Base-by-base conservation (phyloP, 1,284 basidiomycete species). In the Puccinia horiana region DNA sequence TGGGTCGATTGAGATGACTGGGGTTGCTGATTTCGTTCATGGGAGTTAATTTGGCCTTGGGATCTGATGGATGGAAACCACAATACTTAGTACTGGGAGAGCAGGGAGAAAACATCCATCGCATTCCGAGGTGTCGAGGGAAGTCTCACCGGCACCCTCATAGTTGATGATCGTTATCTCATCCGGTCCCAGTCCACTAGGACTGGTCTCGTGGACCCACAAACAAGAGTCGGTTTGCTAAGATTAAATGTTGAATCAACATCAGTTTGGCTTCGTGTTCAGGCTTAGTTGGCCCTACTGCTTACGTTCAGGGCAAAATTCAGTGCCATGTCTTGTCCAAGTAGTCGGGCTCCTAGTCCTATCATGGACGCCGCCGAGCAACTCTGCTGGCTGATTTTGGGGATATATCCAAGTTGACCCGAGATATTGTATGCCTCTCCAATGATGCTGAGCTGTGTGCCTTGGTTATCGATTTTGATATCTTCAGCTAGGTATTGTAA, bases 291-390 rank as follows among this genome's bases (percentile, higher is more conserved):
- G 26, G 5, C 35, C 54, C 20, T 14, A 42, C 14, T 42, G 42
- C 78, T 67, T 8, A 83, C 81, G 79, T 83, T 78, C 76, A 84
- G 75, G 78, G 84, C 72, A 69, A 65, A 47, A 78, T 84, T 85
- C 84, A 90, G 84, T 83, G 90, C 89, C 20, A 84, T 83, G 47
- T 73, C 56, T 0, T 89, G 85, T 42, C 86, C 83, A n/a, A 90
- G 85, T 6, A 91, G 85, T 65, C 87, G 87, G 8, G 88, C 85
- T 5, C 90, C 90, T 44, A 91, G 87, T 4, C 88, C 89, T 6
- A 90, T 85, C 89, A 90, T 90, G 3, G 87, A 90, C 14, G 89
- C 90, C 1, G 88, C 88, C 83, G 90, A 91, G 85, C 90, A 90
- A 47, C 79, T 81, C 29, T 74, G 52, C 58, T 81, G 79, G 18